Evolutionary conservation across 805 yeast species (phyloP).

Genomic region (Nematodospora valgi): DNA sequence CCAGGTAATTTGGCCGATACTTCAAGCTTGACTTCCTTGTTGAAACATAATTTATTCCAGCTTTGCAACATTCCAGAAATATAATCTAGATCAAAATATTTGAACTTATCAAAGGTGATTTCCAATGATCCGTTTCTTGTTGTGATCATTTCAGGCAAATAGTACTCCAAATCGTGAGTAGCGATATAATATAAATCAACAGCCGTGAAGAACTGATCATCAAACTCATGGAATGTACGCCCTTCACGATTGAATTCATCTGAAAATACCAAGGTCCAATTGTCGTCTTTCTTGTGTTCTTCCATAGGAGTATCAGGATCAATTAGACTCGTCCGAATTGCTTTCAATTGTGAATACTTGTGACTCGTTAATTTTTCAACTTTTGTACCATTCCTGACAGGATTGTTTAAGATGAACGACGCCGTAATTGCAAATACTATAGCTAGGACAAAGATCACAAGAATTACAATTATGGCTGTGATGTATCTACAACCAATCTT

Average conservation of each 20-base stretch:
- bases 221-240: conserved; percentile 40
- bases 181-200: conserved; percentile 39
- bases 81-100: conserved; percentile 25
- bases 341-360: conserved; percentile 31
- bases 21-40: conserved; percentile 26
- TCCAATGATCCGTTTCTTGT: conserved; percentile 32
- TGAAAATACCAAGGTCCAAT: conserved; percentile 35
- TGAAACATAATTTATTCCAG: conserved; percentile 35
- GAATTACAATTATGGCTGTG: background rate
- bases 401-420: conserved; percentile 13
- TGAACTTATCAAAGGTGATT: conserved; percentile 30
- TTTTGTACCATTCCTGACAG: conserved; percentile 15
- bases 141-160: conserved; percentile 34
- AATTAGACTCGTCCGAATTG: conserved; percentile 29
- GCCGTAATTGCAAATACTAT: conserved; percentile 75
- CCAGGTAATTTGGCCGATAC: conserved; percentile 30
- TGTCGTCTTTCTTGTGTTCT: conserved; percentile 9
- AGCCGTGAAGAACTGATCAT: conserved; percentile 42
- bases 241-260: conserved; percentile 44
- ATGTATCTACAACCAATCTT: background rate
- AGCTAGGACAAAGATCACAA: conserved; percentile 65
- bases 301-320: conserved; percentile 39
- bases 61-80: conserved; percentile 36
- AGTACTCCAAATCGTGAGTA: conserved; percentile 41
- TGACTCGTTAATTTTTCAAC: conserved; percentile 47